phyloP scores from a whole-genome alignment of 2,329 filamentous ascomycete genomes.

The Triangularia setosa region DNA sequence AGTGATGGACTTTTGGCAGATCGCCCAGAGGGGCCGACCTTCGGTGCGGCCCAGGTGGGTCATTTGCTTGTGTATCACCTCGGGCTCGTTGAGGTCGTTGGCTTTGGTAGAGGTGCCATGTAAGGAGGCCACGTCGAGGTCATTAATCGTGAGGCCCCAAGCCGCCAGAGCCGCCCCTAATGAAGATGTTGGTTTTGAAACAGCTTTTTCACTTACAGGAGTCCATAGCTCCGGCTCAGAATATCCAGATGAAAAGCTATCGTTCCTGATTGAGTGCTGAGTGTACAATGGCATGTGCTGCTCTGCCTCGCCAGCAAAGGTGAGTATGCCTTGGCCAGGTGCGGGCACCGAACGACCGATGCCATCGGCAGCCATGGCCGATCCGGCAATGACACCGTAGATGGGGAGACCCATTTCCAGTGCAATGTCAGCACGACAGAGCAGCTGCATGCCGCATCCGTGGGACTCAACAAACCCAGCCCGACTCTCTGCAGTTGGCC shows the following conservation, averaged over 20 bases:
- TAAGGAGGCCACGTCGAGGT: conserved; percentile 93
- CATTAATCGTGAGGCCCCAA: conserved; percentile 96
- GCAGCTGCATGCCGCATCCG: conserved; percentile 94
- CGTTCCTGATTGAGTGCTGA: conserved; percentile 34
- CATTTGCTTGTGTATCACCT: conserved; percentile 94
- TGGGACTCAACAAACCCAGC: conserved; percentile 99
- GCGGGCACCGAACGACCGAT: conserved; percentile 96
- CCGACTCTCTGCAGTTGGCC: conserved; percentile 91
- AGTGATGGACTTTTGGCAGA: conserved; percentile 99
- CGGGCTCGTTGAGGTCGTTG: conserved; percentile 99
- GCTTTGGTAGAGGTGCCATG: conserved; percentile 97
- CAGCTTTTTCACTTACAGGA: conserved; percentile 96
- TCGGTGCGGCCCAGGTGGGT: conserved; percentile 90
- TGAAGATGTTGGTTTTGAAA: conserved; percentile 89
- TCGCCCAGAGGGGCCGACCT: conserved; percentile 91
- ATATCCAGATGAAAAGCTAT: no score
- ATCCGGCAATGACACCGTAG: conserved; percentile 88
- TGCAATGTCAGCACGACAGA: conserved; percentile 95
- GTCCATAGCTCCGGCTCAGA: conserved; percentile 55
- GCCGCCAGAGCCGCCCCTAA: conserved; percentile 93
- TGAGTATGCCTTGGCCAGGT: conserved; percentile 93
- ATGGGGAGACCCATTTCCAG: conserved; percentile 99
- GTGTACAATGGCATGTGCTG: conserved; percentile 88
- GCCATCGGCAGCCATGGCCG: conserved; percentile 96
- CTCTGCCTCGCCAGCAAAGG: conserved; percentile 84